phyloP scores from a whole-genome alignment of 2,329 filamentous ascomycete species.

The Ophiocordyceps camponoti-rufipedis region DNA sequence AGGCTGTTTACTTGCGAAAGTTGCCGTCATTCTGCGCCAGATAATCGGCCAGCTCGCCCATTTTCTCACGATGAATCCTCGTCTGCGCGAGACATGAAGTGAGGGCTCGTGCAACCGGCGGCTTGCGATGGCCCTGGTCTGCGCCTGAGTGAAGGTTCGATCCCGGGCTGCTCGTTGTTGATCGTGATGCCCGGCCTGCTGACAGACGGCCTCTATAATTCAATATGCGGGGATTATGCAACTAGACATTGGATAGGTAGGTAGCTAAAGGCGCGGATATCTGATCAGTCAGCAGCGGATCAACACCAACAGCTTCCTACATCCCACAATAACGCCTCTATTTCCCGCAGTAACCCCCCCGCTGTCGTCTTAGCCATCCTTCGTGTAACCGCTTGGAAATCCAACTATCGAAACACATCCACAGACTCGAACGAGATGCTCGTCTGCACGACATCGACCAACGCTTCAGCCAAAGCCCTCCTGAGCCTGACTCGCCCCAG shows the following conservation, averaged over 20 bases:
- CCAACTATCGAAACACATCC: neutral
- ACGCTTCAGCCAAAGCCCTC: constrained; percentile 24
- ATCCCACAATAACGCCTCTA: neutral
- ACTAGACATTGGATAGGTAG: no score
- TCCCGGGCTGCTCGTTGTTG: no score
- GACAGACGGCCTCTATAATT: no score
- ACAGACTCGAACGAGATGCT: neutral
- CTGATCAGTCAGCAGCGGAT: no score
- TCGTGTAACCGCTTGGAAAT: neutral
- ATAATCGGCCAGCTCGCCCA: constrained; percentile 53
- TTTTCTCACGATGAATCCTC: constrained; percentile 9
- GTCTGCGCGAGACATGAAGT: neutral
- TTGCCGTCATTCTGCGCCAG: constrained; percentile 41
- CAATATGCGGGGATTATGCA: no score
- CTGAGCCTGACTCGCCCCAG: constrained; percentile 2
- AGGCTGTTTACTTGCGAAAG: constrained; percentile 32
- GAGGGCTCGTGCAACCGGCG: neutral
- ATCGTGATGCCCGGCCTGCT: no score
- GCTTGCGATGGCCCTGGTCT: no score
- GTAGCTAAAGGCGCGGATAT: no score
- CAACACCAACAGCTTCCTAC: neutral
- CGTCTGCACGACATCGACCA: no score
- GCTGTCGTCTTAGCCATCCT: neutral
- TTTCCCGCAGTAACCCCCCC: neutral
- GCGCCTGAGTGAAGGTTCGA: no score